A percentile compares a stretch with the other conserved stretches of the same genome.
Evolutionary conservation across 805 yeast genomes (phyloP).

Genomic region (Candida ponderosae): DNA sequence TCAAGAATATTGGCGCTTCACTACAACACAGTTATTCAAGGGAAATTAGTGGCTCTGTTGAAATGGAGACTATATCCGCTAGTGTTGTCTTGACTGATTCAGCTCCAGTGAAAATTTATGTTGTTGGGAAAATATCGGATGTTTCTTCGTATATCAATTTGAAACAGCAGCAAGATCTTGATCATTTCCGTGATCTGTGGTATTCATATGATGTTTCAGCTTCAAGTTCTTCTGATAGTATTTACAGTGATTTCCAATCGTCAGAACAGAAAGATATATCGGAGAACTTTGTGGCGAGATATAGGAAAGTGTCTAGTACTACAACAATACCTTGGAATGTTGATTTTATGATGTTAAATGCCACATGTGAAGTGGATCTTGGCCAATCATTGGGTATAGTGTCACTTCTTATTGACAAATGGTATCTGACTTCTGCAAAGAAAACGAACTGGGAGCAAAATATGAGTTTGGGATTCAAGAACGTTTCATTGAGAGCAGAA

Average conservation of each 20-base stretch:
- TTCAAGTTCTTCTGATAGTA: not conserved
- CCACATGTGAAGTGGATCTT: conserved; percentile 56
- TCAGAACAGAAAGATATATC: conserved; percentile 1
- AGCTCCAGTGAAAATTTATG: conserved; percentile 31
- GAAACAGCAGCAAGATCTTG: conserved; percentile 82
- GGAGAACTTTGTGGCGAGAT: conserved; percentile 30
- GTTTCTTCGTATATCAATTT: conserved; percentile 61
- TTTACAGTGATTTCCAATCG: conserved; percentile 5
- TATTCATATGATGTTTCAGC: conserved; percentile 34
- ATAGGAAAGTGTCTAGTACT: conserved; percentile 52
- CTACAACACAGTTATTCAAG: conserved; percentile 88
- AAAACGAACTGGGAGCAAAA: conserved; percentile 64
- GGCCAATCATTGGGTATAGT: conserved; percentile 79
- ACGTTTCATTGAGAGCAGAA: conserved; percentile 41
- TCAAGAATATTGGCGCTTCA: conserved; percentile 58
- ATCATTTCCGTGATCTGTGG: conserved; percentile 82
- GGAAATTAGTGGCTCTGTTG: conserved; percentile 72
- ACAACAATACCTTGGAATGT: conserved; percentile 71
- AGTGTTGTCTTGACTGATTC: conserved; percentile 41
- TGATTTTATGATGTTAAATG: conserved; percentile 45
- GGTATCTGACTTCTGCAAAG: conserved; percentile 68
- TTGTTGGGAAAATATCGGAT: conserved; percentile 46
- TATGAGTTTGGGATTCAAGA: conserved; percentile 51
- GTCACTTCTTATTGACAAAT: conserved; percentile 41
- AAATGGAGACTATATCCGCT: conserved; percentile 36